Base-by-base conservation (phyloP, 73 alveolate species). In the Paramecium sexaurelia region DNA sequence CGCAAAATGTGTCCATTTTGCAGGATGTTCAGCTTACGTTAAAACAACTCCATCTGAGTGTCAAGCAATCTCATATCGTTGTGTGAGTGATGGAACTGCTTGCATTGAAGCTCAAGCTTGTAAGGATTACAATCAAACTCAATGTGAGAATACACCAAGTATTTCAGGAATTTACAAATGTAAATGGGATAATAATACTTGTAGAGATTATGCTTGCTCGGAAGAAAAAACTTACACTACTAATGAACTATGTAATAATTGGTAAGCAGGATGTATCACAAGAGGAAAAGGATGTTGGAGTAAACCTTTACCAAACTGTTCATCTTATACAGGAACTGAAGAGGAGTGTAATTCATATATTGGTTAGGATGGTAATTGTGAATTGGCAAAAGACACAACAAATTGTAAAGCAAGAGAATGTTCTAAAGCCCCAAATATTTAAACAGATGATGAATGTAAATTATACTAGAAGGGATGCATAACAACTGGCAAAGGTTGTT, bases 11-110 rank as follows among this genome's bases (percentile, higher is more conserved):
- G 26, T 61, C 0, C 68, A 41, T 24, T 78, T 78, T 36, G 55
- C 90, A 7, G 90, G 90, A 40, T 78, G 90, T 45, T 39, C 90
- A 17, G 90, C 90, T 24, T 78, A 78, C 55, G 73, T 43, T 41
- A 39, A 78, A 61, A 78, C 90, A 13, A 78, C 75, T 41, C 9
- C 9, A 5, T 27, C 51, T n/a, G 90, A 39, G 2, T 78, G 90
- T 75, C 29, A 78, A 43, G 73, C 45, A 9, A 78, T 78, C 22
- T 39, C 75, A 37, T 29, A 32, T 45, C 35, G 29, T 19, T 78
- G 90, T 45, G 27, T 45, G 33, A 78, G 61, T 41, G 90, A 78
- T 78, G 90, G 90, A 8, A 3, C 51, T 32, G 26, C 43, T 36
- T 78, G 90, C 55, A 45, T 43, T 29, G 90, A 20, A 9, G 75